Base-by-base conservation (phyloP, 2,329 filamentous ascomycete species). In the Penicillium rolfsii region DNA sequence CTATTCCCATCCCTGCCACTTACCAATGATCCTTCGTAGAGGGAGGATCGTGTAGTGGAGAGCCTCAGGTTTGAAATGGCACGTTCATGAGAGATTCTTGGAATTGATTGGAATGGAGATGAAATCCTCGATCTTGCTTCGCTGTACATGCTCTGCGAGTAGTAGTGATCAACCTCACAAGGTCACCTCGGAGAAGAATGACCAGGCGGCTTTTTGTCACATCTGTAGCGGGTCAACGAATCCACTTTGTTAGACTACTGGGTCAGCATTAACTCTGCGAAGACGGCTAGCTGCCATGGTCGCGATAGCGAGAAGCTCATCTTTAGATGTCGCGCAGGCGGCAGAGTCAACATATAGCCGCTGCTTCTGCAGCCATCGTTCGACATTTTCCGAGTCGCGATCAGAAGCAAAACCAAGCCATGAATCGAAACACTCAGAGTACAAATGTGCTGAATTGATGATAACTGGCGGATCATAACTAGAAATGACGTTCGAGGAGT, bases 1-100 rank as follows among this genome's bases (percentile, higher is more conserved):
- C 52, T 55, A 26, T 56, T 59, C 50, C 52, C 61, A 53, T 52
- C 61, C 62, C 62, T 59, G 55, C 24, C 55, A n/a, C 14, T 12
- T 16, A 26, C 45, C 45, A 30, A 48, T 30, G 22, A 4, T 26
- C 28, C 30, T 22, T 43, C 8, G 41, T 8, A 14, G 16, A 52
- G 19, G 19, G 11, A 35, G 8, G 49, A 24, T 2, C 9, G 1
- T 54, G 2, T 11, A 19, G 30, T 5, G 19, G 6, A 12, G 8
- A 22, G 24, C 50, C 30, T 57, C 24, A 49, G 24, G 54, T 12
- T 26, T 58, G 12, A 14, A 35, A 40, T 43, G 24, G 11, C 28
- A 16, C 14, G 16, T 12, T 38, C 11, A 9, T 43, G 4, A 16
- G 24, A 52, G 14, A 9, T 16, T 12, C 38, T 6, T 28, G 55